Conservation (phyloP, 1,284 basidiomycete genomes). For the Irpex sp. region DNA sequence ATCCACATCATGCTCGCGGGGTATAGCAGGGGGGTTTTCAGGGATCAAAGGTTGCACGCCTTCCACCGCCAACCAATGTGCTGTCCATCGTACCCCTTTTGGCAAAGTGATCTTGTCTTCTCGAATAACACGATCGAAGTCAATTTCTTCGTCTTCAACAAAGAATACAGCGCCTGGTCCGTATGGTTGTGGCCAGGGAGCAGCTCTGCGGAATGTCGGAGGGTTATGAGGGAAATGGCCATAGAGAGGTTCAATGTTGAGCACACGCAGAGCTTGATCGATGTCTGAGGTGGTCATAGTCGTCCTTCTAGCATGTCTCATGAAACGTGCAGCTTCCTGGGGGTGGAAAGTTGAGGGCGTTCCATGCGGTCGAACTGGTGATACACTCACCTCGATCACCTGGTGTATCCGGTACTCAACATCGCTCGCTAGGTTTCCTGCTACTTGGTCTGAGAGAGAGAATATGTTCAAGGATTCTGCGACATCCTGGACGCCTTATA, state of each 20-base stretch:
- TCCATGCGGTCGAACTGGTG: not conserved
- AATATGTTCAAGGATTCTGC: slow-evolving; percentile 85
- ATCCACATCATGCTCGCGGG: slow-evolving; percentile 45
- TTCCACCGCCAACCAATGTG: slow-evolving; percentile 98
- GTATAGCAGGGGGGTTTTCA: slow-evolving; percentile 87
- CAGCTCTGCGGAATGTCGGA: slow-evolving; percentile 68
- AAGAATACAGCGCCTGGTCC: slow-evolving; percentile 77
- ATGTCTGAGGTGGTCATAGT: slow-evolving; percentile 88
- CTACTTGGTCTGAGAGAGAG: slow-evolving; percentile 76
- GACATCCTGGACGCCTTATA: slow-evolving; percentile 60
- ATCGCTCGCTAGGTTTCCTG: slow-evolving; percentile 87
- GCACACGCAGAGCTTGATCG: slow-evolving; percentile 87
- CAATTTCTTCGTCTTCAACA: slow-evolving; percentile 95
- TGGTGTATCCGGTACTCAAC: slow-evolving; percentile 96
- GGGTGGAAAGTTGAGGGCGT: not conserved
- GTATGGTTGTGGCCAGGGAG: slow-evolving; percentile 57
- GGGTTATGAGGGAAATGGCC: slow-evolving; percentile 72
- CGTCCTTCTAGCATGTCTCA: slow-evolving; percentile 88
- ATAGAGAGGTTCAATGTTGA: slow-evolving; percentile 90
- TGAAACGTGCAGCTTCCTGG: slow-evolving; percentile 94
- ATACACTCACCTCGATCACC: slow-evolving; percentile 69
- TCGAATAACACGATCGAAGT: slow-evolving; percentile 85
- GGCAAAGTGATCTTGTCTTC: slow-evolving; percentile 79
- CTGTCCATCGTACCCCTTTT: slow-evolving; percentile 75
- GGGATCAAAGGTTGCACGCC: slow-evolving; percentile 96